Evolutionary conservation across 176 grass and related monocot genomes (phyloP), one percentile per base, ranked within the genome.

Genomic region (Hsuehochloa calcarea): DNA sequence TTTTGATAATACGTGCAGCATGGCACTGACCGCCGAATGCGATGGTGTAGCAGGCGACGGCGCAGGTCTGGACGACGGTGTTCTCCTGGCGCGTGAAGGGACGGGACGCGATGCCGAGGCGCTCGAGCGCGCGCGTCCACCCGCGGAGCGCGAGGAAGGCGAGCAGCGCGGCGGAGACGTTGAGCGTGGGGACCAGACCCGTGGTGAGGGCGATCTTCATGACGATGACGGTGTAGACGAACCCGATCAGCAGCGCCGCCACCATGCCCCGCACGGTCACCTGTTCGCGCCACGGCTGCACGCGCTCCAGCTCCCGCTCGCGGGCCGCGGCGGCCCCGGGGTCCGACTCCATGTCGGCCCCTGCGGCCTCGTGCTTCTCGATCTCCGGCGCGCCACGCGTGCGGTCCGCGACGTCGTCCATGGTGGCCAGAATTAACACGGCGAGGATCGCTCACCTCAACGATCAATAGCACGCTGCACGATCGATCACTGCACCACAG

Each of bases 21-120:
- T 19, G 17, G 37, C 20, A 20, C 89, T 31, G 2, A 97, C 95
- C 95, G 80, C 92, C 95, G 74, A 92, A 88, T 0, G 87, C 79
- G 76, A 97, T 95, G 84, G 92, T 83, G 85, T 97, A 97, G 87
- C 95, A 97, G 14, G 95, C 95, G 10, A 97, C 95, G 71, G 92
- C 92, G 65, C 95, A 97, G 61, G 95, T 95, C 93, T 97, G 91
- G 60, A 97, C 50, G 60, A 97, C 85, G 29, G 91, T 93, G 87
- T 97, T 97, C 89, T 97, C 95, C 88, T 97, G 95, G 0, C 95
- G 92, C 3, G 95, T 97, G 84, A 97, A 97, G 6, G 95, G 95
- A 3, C 61, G 83, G 37, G 91, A 73, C 40, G 82, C 56, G 55
- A 94, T 10, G 43, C 95, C 95, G n/a, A 92, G 37, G 74, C 78